Evolutionary conservation across 441 rosid genomes (phyloP).

Genomic region (Rhodomyrtus psidioides): DNA sequence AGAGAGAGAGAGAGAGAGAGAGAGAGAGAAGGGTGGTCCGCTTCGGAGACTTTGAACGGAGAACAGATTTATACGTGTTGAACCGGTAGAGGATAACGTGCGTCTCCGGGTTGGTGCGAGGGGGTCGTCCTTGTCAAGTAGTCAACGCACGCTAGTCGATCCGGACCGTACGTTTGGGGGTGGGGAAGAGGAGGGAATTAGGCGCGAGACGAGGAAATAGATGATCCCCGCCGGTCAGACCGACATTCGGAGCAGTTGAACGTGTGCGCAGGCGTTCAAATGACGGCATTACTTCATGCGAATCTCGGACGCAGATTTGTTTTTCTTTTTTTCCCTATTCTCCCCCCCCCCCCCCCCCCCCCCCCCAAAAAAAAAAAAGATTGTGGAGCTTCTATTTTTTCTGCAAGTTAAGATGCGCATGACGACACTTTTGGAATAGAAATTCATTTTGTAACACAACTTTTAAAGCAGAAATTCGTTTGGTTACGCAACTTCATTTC

Average conservation of each 20-base stretch:
- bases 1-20: background rate
- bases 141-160: background rate
- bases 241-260: background rate
- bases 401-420: too few species aligned
- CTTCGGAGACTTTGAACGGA: background rate
- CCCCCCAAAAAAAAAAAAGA: background rate
- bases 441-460: too few species aligned
- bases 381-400: background rate
- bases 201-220: background rate
- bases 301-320: background rate
- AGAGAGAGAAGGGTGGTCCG: background rate
- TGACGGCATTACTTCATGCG: background rate
- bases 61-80: background rate
- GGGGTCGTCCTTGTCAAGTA: background rate
- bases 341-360: fast-evolving
- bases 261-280: background rate
- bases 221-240: background rate
- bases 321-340: background rate
- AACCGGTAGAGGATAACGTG: background rate
- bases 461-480: too few species aligned
- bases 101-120: background rate
- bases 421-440: too few species aligned
- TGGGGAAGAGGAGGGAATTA: background rate
- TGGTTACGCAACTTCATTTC: too few species aligned
- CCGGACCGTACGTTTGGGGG: background rate